These are phyloP conservation scores for Trichocomaceae sp. DNA, from an alignment of 2,329 filamentous ascomycete species.

Conservation along the genomic window DNA sequence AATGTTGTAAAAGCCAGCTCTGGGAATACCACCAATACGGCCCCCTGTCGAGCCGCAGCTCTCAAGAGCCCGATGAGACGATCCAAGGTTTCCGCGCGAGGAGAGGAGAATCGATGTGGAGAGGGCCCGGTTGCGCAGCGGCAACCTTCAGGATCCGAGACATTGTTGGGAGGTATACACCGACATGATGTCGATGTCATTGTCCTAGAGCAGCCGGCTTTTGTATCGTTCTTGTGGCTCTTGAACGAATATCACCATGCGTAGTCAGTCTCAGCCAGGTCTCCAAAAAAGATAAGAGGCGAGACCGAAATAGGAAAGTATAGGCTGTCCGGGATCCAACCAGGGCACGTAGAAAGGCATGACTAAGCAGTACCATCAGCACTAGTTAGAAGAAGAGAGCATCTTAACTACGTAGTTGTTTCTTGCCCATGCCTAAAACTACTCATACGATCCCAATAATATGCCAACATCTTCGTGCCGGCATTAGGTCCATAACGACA, in stretches of 20 bases:
- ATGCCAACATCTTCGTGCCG: not conserved
- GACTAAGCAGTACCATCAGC: not conserved
- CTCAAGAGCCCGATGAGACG: not conserved
- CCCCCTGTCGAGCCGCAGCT: not conserved
- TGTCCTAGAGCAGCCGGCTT: not conserved
- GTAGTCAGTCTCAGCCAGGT: not conserved
- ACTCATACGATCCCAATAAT: not conserved
- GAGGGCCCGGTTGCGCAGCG: not conserved
- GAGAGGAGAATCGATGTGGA: not conserved
- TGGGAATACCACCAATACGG: not conserved
- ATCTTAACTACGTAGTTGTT: not conserved
- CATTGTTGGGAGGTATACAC: not conserved
- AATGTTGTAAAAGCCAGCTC: not conserved
- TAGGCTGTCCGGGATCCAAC: not conserved
- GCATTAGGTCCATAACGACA: not conserved
- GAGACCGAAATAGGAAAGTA: slow-evolving; percentile 1
- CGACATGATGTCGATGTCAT: not conserved
- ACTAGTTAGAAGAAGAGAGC: not conserved
- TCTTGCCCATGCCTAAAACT: not conserved
- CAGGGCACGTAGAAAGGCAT: not conserved
- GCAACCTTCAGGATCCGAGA: not conserved
- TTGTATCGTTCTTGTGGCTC: not conserved
- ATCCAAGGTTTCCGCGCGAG: not conserved
- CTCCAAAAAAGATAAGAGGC: not conserved
- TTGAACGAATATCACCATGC: not conserved